Evolutionary conservation across 2,329 filamentous ascomycete genomes (phyloP).

Genomic region (Ophiostoma sp.): DNA sequence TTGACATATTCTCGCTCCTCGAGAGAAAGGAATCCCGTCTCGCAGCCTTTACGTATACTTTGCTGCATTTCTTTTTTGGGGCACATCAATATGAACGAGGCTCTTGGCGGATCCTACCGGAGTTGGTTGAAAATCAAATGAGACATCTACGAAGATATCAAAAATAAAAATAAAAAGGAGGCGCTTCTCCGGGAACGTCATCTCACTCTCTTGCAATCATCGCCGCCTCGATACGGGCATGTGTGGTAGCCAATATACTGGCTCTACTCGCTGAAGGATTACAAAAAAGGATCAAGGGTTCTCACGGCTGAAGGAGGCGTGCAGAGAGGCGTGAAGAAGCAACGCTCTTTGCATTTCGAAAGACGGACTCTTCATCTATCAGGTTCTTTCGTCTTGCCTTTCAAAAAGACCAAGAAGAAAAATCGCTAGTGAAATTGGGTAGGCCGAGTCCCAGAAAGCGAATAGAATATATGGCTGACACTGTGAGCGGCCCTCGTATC

Average conservation of each 20-base stretch:
- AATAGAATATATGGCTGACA: neutral
- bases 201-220: neutral
- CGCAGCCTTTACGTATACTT: neutral
- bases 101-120: conserved; percentile 1
- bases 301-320: neutral
- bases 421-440: neutral
- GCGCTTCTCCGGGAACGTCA: neutral
- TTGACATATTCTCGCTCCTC: neutral
- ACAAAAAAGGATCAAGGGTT: neutral
- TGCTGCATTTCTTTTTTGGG: neutral
- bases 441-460: neutral
- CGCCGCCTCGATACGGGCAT: neutral
- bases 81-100: neutral
- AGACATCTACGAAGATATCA: neutral
- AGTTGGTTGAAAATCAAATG: neutral
- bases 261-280: neutral
- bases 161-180: neutral
- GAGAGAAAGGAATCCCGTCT: neutral
- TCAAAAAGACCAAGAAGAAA: neutral
- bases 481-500: neutral
- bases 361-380: neutral
- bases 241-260: conserved; percentile 7
- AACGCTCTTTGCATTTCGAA: neutral
- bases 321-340: neutral
- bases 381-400: neutral